These are phyloP conservation scores for Aureobasidium sp. DNA, from an alignment of 2,329 filamentous ascomycete species.

Conservation along the genomic window DNA sequence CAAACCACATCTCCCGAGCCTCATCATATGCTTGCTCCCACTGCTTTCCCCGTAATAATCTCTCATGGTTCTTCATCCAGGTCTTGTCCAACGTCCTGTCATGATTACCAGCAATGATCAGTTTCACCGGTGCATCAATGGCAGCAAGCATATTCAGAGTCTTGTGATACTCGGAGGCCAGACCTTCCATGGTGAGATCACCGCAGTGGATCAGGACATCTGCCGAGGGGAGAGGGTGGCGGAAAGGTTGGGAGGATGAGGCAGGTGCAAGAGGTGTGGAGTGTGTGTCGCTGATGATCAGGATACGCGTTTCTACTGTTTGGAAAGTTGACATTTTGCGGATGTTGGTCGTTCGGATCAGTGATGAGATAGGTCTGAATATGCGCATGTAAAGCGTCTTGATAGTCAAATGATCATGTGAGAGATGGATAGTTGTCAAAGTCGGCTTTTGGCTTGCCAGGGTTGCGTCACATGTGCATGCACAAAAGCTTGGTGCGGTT, in stretches of 20 bases:
- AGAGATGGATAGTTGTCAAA: neutral
- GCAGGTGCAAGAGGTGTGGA: conserved; percentile 18
- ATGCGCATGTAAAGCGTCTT: neutral
- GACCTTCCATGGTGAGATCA: conserved; percentile 50
- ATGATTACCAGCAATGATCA: conserved; percentile 59
- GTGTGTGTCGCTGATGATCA: conserved; percentile 43
- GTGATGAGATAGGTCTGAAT: too few species aligned
- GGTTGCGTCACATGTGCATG: neutral
- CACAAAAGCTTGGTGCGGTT: neutral
- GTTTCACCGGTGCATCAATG: conserved; percentile 50
- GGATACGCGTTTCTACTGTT: conserved; percentile 34
- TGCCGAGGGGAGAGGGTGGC: conserved; percentile 40
- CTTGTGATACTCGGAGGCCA: conserved; percentile 40
- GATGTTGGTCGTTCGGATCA: neutral
- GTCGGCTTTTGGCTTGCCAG: neutral
- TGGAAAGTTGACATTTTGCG: neutral
- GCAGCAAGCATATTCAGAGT: conserved; percentile 42
- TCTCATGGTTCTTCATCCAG: conserved; percentile 22
- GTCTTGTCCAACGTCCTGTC: conserved; percentile 50
- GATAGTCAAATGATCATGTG: neutral
- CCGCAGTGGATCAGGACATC: conserved; percentile 54
- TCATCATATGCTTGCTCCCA: neutral
- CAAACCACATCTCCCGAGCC: conserved; percentile 43
- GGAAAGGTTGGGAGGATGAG: conserved; percentile 17
- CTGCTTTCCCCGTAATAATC: conserved; percentile 20